phyloP scores from a whole-genome alignment of 2,329 filamentous ascomycete genomes.

The Phaeosphaeriaceae sp. region DNA sequence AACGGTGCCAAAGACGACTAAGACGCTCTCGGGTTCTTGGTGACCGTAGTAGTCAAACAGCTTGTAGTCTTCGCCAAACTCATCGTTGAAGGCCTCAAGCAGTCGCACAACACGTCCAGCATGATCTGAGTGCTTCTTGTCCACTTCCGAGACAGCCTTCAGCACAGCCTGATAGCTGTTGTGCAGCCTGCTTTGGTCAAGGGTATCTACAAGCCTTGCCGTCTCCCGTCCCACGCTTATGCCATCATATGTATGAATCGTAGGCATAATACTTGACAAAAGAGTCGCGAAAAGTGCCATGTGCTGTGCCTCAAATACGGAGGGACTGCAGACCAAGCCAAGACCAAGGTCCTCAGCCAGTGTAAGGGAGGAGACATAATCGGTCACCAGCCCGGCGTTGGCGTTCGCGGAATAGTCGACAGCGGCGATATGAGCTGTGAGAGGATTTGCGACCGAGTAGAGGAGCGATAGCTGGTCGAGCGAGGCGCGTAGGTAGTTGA shows the following conservation, averaged over 20 bases:
- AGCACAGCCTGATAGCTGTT: conserved; percentile 72
- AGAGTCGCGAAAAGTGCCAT: conserved; percentile 90
- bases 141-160: conserved; percentile 66
- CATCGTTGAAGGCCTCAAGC: conserved; percentile 79
- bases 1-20: conserved; percentile 91
- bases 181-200: conserved; percentile 74
- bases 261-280: conserved; percentile 78
- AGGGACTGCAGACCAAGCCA: conserved; percentile 82
- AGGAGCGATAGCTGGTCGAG: conserved; percentile 91
- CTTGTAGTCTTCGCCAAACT: conserved; percentile 91
- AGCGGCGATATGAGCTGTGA: conserved; percentile 90
- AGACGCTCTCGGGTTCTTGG: conserved; percentile 75
- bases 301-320: conserved; percentile 91
- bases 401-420: conserved; percentile 78
- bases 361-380: conserved; percentile 82
- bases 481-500: conserved; percentile 80
- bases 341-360: conserved; percentile 90
- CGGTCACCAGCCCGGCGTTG: conserved; percentile 76
- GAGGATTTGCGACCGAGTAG: conserved; percentile 89
- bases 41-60: conserved; percentile 96
- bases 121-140: conserved; percentile 72
- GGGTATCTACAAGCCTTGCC: conserved; percentile 79
- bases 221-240: conserved; percentile 84
- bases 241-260: conserved; percentile 87
- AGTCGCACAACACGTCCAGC: conserved; percentile 76